Conservation (phyloP, 169 alveolate genomes). For the Plasmodium inui region DNA sequence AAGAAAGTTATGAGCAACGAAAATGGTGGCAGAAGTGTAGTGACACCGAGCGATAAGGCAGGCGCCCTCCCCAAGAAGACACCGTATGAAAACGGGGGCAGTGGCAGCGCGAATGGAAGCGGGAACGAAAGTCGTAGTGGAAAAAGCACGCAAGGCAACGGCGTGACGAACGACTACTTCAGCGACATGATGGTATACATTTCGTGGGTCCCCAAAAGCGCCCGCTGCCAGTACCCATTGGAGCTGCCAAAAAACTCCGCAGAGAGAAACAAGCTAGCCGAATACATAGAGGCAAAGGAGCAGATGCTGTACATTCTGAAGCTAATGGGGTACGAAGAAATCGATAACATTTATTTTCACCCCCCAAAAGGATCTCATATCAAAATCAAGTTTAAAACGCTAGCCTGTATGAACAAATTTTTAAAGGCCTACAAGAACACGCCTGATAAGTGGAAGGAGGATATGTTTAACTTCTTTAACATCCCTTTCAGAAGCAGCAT, state of each 20-base stretch:
- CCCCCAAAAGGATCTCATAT: slow-evolving; percentile 78
- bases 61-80: neutral
- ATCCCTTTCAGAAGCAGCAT: slow-evolving; percentile 75
- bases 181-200: slow-evolving; percentile 77
- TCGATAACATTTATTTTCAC: slow-evolving; percentile 65
- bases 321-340: slow-evolving; percentile 68
- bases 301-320: slow-evolving; percentile 59
- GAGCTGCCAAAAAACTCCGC: slow-evolving; percentile 73
- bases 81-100: neutral
- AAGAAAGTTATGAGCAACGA: slow-evolving; percentile 15
- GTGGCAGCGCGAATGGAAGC: neutral
- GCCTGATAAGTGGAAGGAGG: slow-evolving; percentile 77
- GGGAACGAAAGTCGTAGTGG: neutral
- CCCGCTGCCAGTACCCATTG: slow-evolving; percentile 69
- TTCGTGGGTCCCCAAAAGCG: slow-evolving; percentile 77
- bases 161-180: slow-evolving; percentile 33
- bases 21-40: neutral
- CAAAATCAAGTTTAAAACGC: slow-evolving; percentile 55
- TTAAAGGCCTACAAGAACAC: slow-evolving; percentile 53
- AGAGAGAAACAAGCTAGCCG: slow-evolving; percentile 71
- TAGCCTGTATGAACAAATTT: slow-evolving; percentile 58
- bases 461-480: slow-evolving; percentile 69
- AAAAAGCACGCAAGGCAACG: neutral
- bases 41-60: neutral
- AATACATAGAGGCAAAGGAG: slow-evolving; percentile 71